phyloP scores from a whole-genome alignment of 768 basidiomycete genomes.

The Pulveroboletus sp. region DNA sequence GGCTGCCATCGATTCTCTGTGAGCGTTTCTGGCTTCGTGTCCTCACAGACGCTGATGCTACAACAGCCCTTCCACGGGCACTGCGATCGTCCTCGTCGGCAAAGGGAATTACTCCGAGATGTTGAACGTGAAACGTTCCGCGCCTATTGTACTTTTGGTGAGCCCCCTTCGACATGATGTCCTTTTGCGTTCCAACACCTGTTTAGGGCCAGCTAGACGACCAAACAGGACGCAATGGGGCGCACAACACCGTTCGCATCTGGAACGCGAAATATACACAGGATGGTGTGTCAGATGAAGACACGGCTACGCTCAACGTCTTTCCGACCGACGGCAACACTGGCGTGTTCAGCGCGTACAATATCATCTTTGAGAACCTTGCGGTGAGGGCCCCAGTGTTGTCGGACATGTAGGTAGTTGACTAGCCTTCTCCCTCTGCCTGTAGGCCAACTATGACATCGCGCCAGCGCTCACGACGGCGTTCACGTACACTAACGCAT shows the following conservation, averaged over 20 bases:
- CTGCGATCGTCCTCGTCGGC: conserved; percentile 52
- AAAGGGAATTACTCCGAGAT: conserved; percentile 60
- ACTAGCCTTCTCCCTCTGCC: too few relatives aligned
- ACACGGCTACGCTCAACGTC: conserved; percentile 60
- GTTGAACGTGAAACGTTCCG: conserved; percentile 54
- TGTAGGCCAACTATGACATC: conserved; percentile 51
- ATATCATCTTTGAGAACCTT: conserved; percentile 1
- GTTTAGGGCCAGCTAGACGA: conserved; percentile 49
- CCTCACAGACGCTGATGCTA: not conserved
- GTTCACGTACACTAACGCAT: conserved; percentile 63
- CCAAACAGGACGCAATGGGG: conserved; percentile 27
- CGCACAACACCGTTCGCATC: conserved; percentile 48
- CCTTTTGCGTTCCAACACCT: not conserved
- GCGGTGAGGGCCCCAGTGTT: not conserved
- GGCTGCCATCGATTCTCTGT: conserved; percentile 56
- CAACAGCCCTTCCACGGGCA: conserved; percentile 39
- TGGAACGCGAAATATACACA: conserved; percentile 47
- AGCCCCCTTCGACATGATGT: conserved; percentile 7
- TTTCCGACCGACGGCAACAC: too few relatives aligned
- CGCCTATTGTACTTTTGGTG: conserved; percentile 57
- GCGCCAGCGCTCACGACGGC: conserved; percentile 62
- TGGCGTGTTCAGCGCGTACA: not conserved
- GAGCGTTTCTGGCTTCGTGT: conserved; percentile 11
- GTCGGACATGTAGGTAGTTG: too few relatives aligned
- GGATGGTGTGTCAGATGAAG: conserved; percentile 49